Conservation (phyloP, 1,284 basidiomycete genomes). For the Ganoderma resinaceum region DNA sequence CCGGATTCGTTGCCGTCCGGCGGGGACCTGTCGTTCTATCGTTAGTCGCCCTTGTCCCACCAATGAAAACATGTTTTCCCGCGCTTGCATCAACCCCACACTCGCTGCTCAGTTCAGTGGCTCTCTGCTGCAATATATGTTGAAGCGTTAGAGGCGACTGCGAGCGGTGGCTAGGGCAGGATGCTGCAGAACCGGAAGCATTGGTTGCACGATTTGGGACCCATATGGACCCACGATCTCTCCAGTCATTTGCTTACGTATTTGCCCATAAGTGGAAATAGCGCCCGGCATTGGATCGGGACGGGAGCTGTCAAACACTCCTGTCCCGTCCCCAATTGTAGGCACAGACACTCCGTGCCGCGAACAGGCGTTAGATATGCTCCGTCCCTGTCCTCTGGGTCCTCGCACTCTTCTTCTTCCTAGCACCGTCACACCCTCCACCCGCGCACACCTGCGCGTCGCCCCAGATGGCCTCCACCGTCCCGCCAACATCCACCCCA, state of each 20-base stretch:
- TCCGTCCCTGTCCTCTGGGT: not conserved
- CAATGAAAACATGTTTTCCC: not conserved
- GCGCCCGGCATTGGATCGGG: conserved; percentile 10
- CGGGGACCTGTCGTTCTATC: not conserved
- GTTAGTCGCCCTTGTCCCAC: not conserved
- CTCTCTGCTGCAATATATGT: not conserved
- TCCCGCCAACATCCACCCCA: not conserved
- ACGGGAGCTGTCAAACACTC: conserved; percentile 7
- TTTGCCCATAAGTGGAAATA: conserved; percentile 6
- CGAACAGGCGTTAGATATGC: not conserved
- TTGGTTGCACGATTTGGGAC: conserved; percentile 17
- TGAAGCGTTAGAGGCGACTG: not conserved
- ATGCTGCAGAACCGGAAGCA: not conserved
- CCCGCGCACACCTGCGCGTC: not conserved
- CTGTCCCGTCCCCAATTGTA: not conserved
- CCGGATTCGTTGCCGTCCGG: conserved; percentile 2
- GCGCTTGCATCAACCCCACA: not conserved
- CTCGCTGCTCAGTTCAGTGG: not conserved
- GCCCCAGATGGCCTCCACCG: conserved; percentile 6
- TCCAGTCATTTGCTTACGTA: conserved; percentile 7
- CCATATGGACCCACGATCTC: conserved; percentile 27
- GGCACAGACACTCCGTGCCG: not conserved
- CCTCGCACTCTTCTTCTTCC: not conserved
- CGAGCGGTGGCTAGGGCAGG: not conserved
- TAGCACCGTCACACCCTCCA: conserved; percentile 7